Percentiles rank a stretch among this genome's conserved stretches.
These are phyloP conservation scores for Nakazawaea pomicola DNA, from an alignment of 805 yeast species.

Conservation along the genomic window DNA sequence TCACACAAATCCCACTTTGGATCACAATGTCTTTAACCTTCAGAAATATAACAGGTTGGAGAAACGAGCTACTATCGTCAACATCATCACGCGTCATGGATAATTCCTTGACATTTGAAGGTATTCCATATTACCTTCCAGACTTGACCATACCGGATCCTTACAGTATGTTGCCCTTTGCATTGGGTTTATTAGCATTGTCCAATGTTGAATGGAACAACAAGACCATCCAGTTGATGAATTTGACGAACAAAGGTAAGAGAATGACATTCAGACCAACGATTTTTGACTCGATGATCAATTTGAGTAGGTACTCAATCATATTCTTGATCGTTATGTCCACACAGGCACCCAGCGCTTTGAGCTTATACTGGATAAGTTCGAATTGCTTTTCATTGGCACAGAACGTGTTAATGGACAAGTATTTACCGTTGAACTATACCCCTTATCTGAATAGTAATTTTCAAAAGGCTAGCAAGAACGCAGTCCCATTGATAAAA, in stretches of 20 bases:
- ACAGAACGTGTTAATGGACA: slow-evolving; percentile 72
- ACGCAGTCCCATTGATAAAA: slow-evolving; percentile 9
- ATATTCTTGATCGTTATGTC: slow-evolving; percentile 80
- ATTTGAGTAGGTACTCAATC: slow-evolving; percentile 67
- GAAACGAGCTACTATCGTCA: slow-evolving; percentile 15
- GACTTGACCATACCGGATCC: slow-evolving; percentile 62
- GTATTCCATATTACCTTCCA: slow-evolving; percentile 53
- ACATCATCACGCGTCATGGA: slow-evolving; percentile 42
- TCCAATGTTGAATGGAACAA: slow-evolving; percentile 82
- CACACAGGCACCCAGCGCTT: slow-evolving; percentile 79
- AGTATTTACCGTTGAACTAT: slow-evolving; percentile 52
- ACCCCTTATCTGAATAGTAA: slow-evolving; percentile 32
- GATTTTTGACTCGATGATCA: slow-evolving; percentile 58
- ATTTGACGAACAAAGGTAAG: slow-evolving; percentile 33
- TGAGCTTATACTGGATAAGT: slow-evolving; percentile 85
- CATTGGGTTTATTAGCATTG: slow-evolving; percentile 65
- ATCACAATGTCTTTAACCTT: slow-evolving; percentile 70
- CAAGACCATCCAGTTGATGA: slow-evolving; percentile 52
- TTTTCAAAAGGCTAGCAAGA: slow-evolving; percentile 8
- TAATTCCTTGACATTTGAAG: slow-evolving; percentile 44
- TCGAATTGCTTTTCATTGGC: slow-evolving; percentile 72
- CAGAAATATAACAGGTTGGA: slow-evolving; percentile 72
- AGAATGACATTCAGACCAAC: slow-evolving; percentile 47
- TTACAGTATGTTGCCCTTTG: slow-evolving; percentile 58
- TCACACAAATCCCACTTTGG: slow-evolving; percentile 87